Base-by-base conservation (phyloP, 495 filamentous ascomycete genomes). In the Rhizodiscina lignyota region DNA sequence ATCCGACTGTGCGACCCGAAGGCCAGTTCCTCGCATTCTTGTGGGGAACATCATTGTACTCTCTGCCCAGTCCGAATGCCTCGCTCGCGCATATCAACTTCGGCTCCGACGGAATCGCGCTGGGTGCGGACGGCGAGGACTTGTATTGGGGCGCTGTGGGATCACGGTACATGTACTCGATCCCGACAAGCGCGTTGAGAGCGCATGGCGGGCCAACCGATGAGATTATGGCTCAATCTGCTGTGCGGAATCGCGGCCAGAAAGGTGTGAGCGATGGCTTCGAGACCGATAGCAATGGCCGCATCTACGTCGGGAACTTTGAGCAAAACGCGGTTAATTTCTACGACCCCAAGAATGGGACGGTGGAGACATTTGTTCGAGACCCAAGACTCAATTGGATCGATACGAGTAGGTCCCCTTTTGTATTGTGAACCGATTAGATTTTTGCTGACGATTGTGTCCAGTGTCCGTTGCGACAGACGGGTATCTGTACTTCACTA, bases 341-440 rank as follows among this genome's bases (percentile, higher is more conserved):
- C 22, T 65, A 56, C 43, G 51, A 61, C 32, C 59, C 61, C 6
- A 32, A 27, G 19, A 63, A 61, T 29, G 61, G 53, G 2, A 58
- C 51, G 0, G 40, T 50, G 1, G 36, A 18, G 12, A 28, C 50
- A 13, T 61, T 56, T 34, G 49, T 58, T 6, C 35, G 59, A 21
- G 58, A 63, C 39, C 53, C 57, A 19, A 33, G 51, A 13, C 47
- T 61, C 12, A 49, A 49, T 29, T 62, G 58, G 57, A 39, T 39
- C 1, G 56, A 60, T 46, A 51, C 45, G 4, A 37, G 43, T 45
- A 35, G 37, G 42, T 34, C n/a, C n/a, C n/a, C n/a, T n/a, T n/a
- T n/a, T n/a, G n/a, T n/a, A n/a, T n/a, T n/a, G n/a, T n/a, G n/a
- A n/a, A n/a, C n/a, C n/a, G n/a, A n/a, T n/a, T n/a, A n/a, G n/a